Evolutionary conservation across 495 filamentous ascomycete genomes (phyloP).

Genomic region (Podospora comata): DNA sequence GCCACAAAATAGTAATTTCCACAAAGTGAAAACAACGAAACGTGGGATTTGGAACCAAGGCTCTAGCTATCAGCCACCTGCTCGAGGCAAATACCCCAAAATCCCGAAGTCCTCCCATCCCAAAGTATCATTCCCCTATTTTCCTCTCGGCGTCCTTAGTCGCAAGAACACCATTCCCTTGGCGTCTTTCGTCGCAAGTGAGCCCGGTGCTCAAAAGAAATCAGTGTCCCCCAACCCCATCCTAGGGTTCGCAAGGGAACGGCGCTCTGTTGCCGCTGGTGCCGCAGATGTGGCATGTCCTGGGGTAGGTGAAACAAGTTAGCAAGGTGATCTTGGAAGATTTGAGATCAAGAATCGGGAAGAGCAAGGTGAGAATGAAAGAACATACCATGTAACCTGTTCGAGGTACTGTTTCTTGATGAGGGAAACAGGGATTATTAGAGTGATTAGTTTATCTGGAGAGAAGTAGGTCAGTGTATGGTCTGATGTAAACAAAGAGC

Average conservation of each 20-base stretch:
- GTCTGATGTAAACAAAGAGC: not conserved
- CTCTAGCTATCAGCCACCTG: not conserved
- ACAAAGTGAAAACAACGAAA: not conserved
- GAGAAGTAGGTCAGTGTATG: not conserved
- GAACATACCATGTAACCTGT: not conserved
- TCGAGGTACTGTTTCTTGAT: not conserved
- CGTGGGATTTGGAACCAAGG: not conserved
- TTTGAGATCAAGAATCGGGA: not conserved
- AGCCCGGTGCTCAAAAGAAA: too few relatives aligned
- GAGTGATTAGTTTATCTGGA: not conserved
- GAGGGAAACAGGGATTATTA: not conserved
- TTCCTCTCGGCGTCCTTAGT: too few relatives aligned
- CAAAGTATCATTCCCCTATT: too few relatives aligned
- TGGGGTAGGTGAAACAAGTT: not conserved
- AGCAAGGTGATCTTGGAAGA: not conserved
- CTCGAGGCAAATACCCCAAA: not conserved
- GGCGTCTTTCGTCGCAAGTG: too few relatives aligned
- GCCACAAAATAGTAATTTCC: not conserved
- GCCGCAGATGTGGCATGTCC: not conserved
- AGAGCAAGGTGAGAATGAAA: not conserved
- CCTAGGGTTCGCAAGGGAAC: not conserved
- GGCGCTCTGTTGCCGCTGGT: not conserved
- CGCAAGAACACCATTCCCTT: too few relatives aligned
- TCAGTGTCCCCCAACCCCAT: too few relatives aligned
- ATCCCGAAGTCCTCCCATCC: too few relatives aligned